Evolutionary conservation across 1,284 basidiomycete genomes (phyloP).

Genomic region (Rhodotorula mucilaginosa): DNA sequence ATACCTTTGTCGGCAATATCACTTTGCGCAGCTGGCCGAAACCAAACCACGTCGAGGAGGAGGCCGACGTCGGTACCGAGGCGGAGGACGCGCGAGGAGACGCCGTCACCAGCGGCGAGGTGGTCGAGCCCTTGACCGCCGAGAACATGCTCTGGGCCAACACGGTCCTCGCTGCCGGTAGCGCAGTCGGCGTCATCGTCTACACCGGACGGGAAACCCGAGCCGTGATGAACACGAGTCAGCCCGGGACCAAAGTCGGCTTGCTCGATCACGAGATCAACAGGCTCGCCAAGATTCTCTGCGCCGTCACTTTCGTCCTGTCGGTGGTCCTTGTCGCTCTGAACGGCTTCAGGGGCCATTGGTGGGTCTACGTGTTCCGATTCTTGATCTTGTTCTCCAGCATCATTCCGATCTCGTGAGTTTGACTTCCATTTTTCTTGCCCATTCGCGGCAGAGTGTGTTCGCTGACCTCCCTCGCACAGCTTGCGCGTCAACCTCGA

Average conservation of each 20-base stretch:
- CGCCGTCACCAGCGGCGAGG: not conserved
- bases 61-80: not conserved
- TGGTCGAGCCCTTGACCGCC: constrained; percentile 73
- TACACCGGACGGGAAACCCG: constrained; percentile 94
- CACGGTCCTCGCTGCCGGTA: constrained; percentile 92
- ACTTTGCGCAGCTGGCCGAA: constrained; percentile 57
- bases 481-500: constrained; percentile 97
- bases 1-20: constrained; percentile 90
- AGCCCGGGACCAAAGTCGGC: constrained; percentile 93
- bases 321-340: constrained; percentile 88
- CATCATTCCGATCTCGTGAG: constrained; percentile 96
- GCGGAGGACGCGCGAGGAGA: not conserved
- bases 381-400: constrained; percentile 98
- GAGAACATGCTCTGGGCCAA: constrained; percentile 98
- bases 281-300: constrained; percentile 93
- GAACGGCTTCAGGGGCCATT: constrained; percentile 92
- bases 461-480: not conserved
- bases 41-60: constrained; percentile 17
- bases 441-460: not conserved
- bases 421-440: constrained; percentile 11
- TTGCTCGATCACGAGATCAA: constrained; percentile 93
- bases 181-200: constrained; percentile 85
- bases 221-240: constrained; percentile 98
- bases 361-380: constrained; percentile 94
- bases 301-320: constrained; percentile 85